Evolutionary conservation across 2,329 filamentous ascomycete genomes (phyloP).

Genomic region (Hymenoscyphus salicellus): DNA sequence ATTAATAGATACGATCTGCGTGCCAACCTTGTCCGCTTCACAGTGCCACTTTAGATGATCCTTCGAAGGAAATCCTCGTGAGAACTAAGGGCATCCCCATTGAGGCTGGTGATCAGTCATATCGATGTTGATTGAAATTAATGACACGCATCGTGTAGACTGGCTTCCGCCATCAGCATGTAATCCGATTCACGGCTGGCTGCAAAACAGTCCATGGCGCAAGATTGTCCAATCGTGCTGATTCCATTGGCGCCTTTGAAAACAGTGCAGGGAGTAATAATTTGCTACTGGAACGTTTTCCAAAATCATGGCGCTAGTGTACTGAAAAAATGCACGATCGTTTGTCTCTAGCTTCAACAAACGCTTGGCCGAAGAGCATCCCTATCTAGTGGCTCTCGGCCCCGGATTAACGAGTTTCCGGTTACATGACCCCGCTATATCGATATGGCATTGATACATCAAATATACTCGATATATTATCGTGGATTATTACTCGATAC

Average conservation of each 20-base stretch:
- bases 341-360: not conserved
- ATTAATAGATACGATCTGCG: not conserved
- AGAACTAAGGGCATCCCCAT: not conserved
- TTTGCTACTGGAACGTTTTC: too few species aligned
- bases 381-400: not conserved
- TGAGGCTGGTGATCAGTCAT: not conserved
- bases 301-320: not conserved
- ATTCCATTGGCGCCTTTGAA: not conserved
- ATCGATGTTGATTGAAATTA: not conserved
- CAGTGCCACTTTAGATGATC: not conserved
- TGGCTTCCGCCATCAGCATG: not conserved
- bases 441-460: not conserved
- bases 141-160: not conserved
- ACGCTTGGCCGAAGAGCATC: not conserved
- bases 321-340: not conserved
- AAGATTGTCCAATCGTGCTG: not conserved
- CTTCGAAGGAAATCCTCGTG: not conserved
- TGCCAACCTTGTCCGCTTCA: not conserved
- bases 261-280: not conserved
- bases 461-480: not conserved
- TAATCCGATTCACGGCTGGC: not conserved
- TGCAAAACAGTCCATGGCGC: not conserved
- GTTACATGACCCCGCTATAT: not conserved
- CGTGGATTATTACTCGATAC: not conserved
- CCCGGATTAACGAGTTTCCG: not conserved